Evolutionary conservation across 2,329 filamentous ascomycete species (phyloP), one percentile per base, ranked within the genome.

Genomic region (Clathrospora elynae): DNA sequence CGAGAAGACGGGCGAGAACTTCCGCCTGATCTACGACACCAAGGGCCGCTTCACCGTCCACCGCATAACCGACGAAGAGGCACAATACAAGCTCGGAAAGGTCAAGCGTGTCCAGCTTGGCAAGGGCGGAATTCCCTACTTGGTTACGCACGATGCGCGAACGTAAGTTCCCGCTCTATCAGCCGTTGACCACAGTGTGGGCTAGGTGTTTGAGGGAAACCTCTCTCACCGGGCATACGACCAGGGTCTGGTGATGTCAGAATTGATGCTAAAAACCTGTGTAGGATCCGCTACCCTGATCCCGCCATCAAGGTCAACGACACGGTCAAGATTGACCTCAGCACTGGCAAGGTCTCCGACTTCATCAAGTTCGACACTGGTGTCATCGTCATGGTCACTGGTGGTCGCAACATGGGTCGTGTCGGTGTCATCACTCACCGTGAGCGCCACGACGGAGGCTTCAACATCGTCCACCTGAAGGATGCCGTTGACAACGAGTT

Each of bases 81-180:
- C 92, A 69, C 86, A 93, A 83, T 99, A 96, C 89, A 99, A 99
- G 88, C 84, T 99, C 71, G 91, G 91, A 84, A 99, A 97, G 85
- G 93, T 99, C 82, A 96, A 96, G 89, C 88, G 92, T 73, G 93
- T 99, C 57, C 93, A 99, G 84, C 85, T 99, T 71, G 93, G 93
- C 83, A 92, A 90, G 80, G 95, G 93, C 80, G 93, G 91, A 83
- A 95, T 99, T 86, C 93, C 93, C 95, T 99, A 96, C 91, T 96
- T 97, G 90, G 93, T 99, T 89, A 99, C 93, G 91, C 93, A 99
- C 89, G 93, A 99, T 93, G 93, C 93, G 81, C 88, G 93, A 90
- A 99, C 93, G 92, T 99, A 83, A 96, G 92, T 97, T 87, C 87
- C 83, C 80, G 88, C 87, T 96, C 91, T 93, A 91, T 96, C 92